phyloP scores from a whole-genome alignment of 108 stramenopile genomes.

The Skeletonema marinoi region DNA sequence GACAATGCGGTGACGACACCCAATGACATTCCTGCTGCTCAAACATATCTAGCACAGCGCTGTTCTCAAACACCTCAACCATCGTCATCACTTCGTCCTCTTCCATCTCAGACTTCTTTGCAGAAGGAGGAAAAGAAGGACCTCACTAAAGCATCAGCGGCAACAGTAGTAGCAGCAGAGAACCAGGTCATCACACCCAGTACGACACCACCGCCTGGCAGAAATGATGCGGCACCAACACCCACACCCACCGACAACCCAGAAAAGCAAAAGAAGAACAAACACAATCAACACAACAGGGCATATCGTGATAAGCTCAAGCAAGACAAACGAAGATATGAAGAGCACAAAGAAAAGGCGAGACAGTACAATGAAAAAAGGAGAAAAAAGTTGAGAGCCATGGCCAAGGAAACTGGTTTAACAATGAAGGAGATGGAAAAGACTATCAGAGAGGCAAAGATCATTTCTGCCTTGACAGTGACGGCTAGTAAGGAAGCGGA shows the following conservation, averaged over 20 bases:
- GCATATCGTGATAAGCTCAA: background rate
- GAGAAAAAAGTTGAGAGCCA: background rate
- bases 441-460: background rate
- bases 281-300: background rate
- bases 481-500: background rate
- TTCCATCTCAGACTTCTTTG: background rate
- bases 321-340: background rate
- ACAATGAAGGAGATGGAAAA: background rate
- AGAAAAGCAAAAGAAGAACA: background rate
- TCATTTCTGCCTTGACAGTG: background rate
- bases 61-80: background rate
- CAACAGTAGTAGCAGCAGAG: background rate
- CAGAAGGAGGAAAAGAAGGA: background rate
- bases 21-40: background rate
- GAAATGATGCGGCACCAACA: background rate
- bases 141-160: background rate
- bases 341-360: background rate
- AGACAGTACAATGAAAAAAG: background rate
- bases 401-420: background rate
- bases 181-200: background rate
- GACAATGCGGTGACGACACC: background rate
- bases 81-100: background rate
- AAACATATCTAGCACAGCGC: background rate
- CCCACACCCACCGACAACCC: background rate
- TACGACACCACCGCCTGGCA: background rate